Evolutionary conservation across 169 alveolate genomes (phyloP).

Genomic region (Eimeria brunetti): DNA sequence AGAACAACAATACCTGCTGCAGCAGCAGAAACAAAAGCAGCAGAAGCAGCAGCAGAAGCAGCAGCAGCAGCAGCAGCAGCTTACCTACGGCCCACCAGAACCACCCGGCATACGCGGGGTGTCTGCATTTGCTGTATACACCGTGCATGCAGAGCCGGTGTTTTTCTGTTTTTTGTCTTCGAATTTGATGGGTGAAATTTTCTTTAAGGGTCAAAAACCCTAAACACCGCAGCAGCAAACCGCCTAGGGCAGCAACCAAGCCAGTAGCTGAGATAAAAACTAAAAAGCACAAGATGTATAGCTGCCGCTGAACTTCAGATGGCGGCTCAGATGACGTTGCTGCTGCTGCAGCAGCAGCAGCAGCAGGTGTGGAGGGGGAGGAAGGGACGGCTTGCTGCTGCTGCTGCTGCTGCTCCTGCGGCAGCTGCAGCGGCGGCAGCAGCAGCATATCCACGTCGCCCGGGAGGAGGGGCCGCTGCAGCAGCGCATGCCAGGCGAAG

Average conservation of each 20-base stretch:
- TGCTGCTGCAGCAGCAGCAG: slow-evolving; percentile 63
- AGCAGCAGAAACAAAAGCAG: background rate
- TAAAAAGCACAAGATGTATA: background rate
- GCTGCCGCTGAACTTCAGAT: slow-evolving; percentile 27
- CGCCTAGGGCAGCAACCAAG: slow-evolving; percentile 21
- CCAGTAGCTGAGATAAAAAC: background rate
- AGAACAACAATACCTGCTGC: background rate
- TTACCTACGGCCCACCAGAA: slow-evolving; percentile 82
- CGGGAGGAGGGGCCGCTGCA: slow-evolving; percentile 56
- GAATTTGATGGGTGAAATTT: slow-evolving; percentile 79
- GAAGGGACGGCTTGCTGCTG: background rate
- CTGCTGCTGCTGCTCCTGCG: background rate
- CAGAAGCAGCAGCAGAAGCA: background rate
- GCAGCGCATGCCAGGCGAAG: slow-evolving; percentile 37
- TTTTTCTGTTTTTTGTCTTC: background rate
- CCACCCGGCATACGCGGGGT: slow-evolving; percentile 81
- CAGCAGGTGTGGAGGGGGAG: background rate
- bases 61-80: slow-evolving; percentile 13
- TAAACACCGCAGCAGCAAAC: slow-evolving; percentile 59
- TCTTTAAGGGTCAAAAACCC: slow-evolving; percentile 39
- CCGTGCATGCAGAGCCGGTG: slow-evolving; percentile 66
- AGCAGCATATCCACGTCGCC: slow-evolving; percentile 41
- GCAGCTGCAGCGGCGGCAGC: slow-evolving; percentile 36
- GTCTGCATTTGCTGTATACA: slow-evolving; percentile 60
- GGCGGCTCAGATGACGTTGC: background rate